Evolutionary conservation across 805 yeast species (phyloP), one percentile per base, ranked within the genome.

Genomic region (Saccharomyces eubayanus): DNA sequence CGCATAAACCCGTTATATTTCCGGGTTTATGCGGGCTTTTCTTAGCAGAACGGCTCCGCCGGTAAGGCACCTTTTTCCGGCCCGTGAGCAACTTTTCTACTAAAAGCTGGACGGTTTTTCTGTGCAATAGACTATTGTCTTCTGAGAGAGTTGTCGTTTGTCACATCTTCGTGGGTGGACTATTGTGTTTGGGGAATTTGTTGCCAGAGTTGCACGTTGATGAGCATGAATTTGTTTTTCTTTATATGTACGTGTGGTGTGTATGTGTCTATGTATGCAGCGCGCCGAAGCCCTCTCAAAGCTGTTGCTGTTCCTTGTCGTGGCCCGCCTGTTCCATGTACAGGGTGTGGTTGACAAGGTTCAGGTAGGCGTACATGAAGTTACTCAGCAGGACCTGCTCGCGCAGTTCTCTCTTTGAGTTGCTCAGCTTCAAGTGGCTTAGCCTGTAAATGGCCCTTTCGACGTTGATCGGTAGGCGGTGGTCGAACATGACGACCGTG

Each of bases 321-420:
- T 75, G 78, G 31, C 74, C 78, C 56, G 74, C 69, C 56, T 84
- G 89, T 62, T 87, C 92, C 57, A 87, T 69, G 68, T 84, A 89
- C 60, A 87, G 74, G 12, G 92, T 91, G 67, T 92, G 97, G 69
- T 92, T 96, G 53, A 94, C 96, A 70, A 94, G 75, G 66, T 94
- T 92, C 75, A 94, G 77, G 70, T 94, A 94, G 0, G 97, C 92
- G 67, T 94, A 94, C 99, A 94, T 94, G 79, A 94, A 94, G 68
- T 94, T 94, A 55, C 97, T 89, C 58, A 94, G 73, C 50, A 94
- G 69, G 1, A 94, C 99, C 68, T 94, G 99, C 68, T 94, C 97
- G 40, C 90, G 78, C 57, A 94, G 73, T 28, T 95, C 94, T 55
- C 98, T 76, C 66, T 89, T 87, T 1, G 98, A 92, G 69, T 94